A percentile compares a stretch with the other conserved stretches of the same genome.
Evolutionary conservation across 2,329 filamentous ascomycete species (phyloP).

Genomic region (Fusarium gaditjirri): DNA sequence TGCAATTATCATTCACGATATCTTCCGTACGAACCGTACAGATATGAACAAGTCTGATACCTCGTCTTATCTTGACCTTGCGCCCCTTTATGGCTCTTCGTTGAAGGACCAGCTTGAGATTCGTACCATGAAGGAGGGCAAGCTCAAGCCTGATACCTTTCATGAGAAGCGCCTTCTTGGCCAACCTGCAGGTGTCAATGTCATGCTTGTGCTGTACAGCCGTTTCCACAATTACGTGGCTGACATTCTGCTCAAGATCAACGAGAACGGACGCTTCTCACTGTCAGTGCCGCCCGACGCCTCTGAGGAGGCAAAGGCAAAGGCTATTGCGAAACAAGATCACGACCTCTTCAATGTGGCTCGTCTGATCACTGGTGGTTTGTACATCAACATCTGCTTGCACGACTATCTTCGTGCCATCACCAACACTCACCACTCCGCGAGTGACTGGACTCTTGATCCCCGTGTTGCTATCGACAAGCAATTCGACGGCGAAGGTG

Average conservation of each 20-base stretch:
- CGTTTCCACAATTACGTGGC: constrained; percentile 77
- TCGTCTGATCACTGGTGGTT: constrained; percentile 57
- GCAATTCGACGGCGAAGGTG: constrained; percentile 56
- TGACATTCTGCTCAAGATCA: constrained; percentile 71
- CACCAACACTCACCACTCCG: constrained; percentile 67
- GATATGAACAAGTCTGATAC: constrained; percentile 73
- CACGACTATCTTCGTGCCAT: constrained; percentile 71
- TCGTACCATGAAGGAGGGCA: constrained; percentile 72
- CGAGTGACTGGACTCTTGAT: constrained; percentile 71
- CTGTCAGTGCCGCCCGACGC: constrained; percentile 15
- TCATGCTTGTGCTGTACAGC: constrained; percentile 74
- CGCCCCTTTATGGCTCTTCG: constrained; percentile 77
- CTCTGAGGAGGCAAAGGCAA: constrained; percentile 43
- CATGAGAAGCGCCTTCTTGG: constrained; percentile 71
- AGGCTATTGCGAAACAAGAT: constrained; percentile 56
- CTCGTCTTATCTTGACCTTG: constrained; percentile 79
- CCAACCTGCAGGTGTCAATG: constrained; percentile 75
- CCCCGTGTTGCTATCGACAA: constrained; percentile 67
- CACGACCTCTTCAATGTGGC: constrained; percentile 66
- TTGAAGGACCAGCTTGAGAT: constrained; percentile 70
- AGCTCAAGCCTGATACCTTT: constrained; percentile 77
- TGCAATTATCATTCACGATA: constrained; percentile 63
- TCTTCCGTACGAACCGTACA: constrained; percentile 59
- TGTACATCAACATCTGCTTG: constrained; percentile 67
- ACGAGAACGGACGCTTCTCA: constrained; percentile 71